Percentiles rank a stretch among this genome's conserved stretches.
These are phyloP conservation scores for Ophiocordyceps camponoti-floridani DNA, from an alignment of 2,329 filamentous ascomycete species.

Conservation along the genomic window DNA sequence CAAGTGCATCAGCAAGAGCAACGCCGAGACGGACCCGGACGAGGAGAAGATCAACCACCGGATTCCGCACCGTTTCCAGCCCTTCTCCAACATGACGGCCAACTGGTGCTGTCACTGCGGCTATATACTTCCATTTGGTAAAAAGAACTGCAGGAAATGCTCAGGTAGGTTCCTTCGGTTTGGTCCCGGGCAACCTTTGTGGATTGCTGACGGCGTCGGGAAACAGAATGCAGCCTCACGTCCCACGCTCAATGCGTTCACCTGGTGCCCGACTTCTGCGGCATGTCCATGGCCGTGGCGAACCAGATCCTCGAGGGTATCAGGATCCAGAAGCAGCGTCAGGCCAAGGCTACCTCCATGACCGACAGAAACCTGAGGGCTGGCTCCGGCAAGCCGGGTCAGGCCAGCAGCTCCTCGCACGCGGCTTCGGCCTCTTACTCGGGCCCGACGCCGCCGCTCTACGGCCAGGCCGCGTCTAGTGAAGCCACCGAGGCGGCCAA, in stretches of 20 bases:
- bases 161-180: conserved; percentile 38
- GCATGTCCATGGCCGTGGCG: conserved; percentile 95
- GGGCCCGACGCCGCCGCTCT: conserved; percentile 7
- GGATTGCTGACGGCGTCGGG: not conserved
- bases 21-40: conserved; percentile 93
- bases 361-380: conserved; percentile 49
- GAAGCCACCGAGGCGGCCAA: conserved; percentile 48
- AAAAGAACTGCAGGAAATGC: conserved; percentile 89
- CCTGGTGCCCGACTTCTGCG: conserved; percentile 94
- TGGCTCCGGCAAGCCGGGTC: conserved; percentile 24
- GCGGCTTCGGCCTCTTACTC: conserved; percentile 17
- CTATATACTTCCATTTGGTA: conserved; percentile 84
- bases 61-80: conserved; percentile 90
- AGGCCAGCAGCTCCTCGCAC: conserved; percentile 15
- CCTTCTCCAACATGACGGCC: conserved; percentile 93
- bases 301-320: conserved; percentile 87
- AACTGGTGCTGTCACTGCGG: conserved; percentile 99
- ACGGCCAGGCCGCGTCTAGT: conserved; percentile 3
- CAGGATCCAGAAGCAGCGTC: conserved; percentile 53
- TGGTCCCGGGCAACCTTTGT: not conserved
- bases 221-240: conserved; percentile 70
- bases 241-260: conserved; percentile 85
- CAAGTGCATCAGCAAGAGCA: conserved; percentile 99
- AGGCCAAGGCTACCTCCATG: conserved; percentile 40
- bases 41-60: conserved; percentile 99